Conservation (phyloP, 176 grass and related monocot species). For the Cenchrus americanus region DNA sequence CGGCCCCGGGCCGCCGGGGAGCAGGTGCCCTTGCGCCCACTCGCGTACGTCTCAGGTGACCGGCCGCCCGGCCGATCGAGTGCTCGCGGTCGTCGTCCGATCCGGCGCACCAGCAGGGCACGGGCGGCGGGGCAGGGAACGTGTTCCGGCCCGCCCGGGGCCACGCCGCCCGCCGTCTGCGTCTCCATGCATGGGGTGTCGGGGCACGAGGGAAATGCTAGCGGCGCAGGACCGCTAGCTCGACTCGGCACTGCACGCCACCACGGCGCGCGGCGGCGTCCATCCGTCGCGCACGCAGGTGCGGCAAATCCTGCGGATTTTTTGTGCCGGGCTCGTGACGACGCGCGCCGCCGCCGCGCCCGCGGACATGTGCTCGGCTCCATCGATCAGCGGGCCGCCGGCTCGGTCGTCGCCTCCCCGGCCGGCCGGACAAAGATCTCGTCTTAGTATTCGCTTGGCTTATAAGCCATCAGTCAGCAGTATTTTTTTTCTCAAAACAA, state of each 20-base stretch:
- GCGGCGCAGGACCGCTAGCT: background rate
- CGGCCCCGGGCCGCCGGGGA: background rate
- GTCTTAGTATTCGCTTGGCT: no score
- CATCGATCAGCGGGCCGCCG: no score
- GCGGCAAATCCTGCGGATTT: background rate
- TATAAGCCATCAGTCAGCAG: no score
- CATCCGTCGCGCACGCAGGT: background rate
- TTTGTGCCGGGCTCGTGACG: background rate
- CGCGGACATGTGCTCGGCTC: background rate
- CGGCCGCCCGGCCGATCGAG: background rate
- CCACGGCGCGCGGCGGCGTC: background rate
- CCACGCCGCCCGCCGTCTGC: background rate
- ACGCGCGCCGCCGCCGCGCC: background rate
- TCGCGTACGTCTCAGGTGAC: background rate
- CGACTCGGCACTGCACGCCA: no score
- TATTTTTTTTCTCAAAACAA: no score
- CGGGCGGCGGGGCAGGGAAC: background rate
- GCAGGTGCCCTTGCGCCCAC: background rate
- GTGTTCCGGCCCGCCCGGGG: slow-evolving; percentile 3
- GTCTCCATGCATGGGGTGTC: slow-evolving; percentile 5
- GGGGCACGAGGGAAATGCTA: background rate
- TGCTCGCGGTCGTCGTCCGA: background rate
- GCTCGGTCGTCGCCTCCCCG: background rate
- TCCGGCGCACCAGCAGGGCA: background rate
- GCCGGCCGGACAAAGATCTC: slow-evolving; percentile 13